Evolutionary conservation across 1,284 basidiomycete species (phyloP).

Genomic region (Moniliella sp.): DNA sequence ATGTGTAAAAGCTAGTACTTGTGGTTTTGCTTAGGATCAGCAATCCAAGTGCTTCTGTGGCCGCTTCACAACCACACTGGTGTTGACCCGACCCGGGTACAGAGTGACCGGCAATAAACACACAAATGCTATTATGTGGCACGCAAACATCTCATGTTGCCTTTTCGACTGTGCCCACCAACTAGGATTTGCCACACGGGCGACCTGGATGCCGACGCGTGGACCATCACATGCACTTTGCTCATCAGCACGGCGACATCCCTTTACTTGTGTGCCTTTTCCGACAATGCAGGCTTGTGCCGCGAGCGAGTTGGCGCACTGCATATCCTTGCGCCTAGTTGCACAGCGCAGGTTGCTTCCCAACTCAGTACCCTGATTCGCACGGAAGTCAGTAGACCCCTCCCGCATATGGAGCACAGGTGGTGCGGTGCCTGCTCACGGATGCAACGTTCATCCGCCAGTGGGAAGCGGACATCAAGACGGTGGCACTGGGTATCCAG

Average conservation of each 20-base stretch:
- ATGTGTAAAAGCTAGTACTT: no score
- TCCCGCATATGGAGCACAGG: slow-evolving; percentile 66
- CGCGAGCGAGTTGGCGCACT: slow-evolving; percentile 50
- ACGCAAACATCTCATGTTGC: slow-evolving; percentile 55
- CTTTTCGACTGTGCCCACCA: slow-evolving; percentile 93
- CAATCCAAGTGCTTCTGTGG: slow-evolving; percentile 68
- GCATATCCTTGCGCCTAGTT: slow-evolving; percentile 12
- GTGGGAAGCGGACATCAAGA: slow-evolving; percentile 71
- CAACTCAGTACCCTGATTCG: slow-evolving; percentile 68
- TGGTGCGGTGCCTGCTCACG: slow-evolving; percentile 45
- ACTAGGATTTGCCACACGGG: slow-evolving; percentile 69
- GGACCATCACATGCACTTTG: slow-evolving; percentile 79
- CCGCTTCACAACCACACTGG: slow-evolving; percentile 88
- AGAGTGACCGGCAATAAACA: slow-evolving; percentile 74
- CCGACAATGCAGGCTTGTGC: slow-evolving; percentile 84
- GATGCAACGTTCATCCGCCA: slow-evolving; percentile 48
- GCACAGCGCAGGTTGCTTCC: slow-evolving; percentile 12
- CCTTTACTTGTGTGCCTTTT: slow-evolving; percentile 69
- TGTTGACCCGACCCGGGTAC: slow-evolving; percentile 67
- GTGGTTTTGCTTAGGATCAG: no score
- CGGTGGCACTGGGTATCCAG: slow-evolving; percentile 77
- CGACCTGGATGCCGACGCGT: slow-evolving; percentile 68
- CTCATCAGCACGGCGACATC: slow-evolving; percentile 44
- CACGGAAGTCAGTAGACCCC: slow-evolving; percentile 82
- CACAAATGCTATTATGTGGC: slow-evolving; percentile 53